These are phyloP conservation scores for Passalora sequoiae DNA, from an alignment of 2,329 filamentous ascomycete species.

Conservation along the genomic window DNA sequence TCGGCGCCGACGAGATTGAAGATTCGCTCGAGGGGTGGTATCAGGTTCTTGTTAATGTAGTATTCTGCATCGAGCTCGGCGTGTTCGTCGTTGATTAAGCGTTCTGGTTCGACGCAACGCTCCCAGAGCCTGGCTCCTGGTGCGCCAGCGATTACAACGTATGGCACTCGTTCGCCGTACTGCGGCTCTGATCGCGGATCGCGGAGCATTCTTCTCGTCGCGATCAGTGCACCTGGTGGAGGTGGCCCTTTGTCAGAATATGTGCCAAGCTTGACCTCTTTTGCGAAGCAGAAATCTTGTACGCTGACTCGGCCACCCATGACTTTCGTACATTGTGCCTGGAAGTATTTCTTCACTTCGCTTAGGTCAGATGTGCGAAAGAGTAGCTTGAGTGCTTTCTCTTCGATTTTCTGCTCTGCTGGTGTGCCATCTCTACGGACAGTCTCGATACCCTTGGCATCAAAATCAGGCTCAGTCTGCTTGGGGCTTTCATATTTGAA, in stretches of 20 bases:
- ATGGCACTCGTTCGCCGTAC: conserved; percentile 90
- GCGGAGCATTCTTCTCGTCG: conserved; percentile 75
- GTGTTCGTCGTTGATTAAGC: conserved; percentile 69
- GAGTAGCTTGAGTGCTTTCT: conserved; percentile 79
- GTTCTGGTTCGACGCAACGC: conserved; percentile 83
- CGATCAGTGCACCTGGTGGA: conserved; percentile 84
- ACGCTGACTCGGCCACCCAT: conserved; percentile 83
- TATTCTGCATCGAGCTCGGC: conserved; percentile 87
- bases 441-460: conserved; percentile 97
- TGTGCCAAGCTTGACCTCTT: conserved; percentile 82
- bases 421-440: conserved; percentile 92
- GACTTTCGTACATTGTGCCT: conserved; percentile 83
- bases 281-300: conserved; percentile 93
- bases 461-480: conserved; percentile 79
- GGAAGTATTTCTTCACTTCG: conserved; percentile 84
- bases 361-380: conserved; percentile 88
- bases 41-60: conserved; percentile 93
- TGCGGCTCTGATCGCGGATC: conserved; percentile 86
- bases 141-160: conserved; percentile 84
- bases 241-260: conserved; percentile 77
- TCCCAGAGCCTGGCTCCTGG: conserved; percentile 82
- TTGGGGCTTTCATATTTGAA: conserved; percentile 84
- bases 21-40: conserved; percentile 90
- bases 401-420: conserved; percentile 93
- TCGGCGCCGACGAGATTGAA: conserved; percentile 95